Evolutionary conservation across 1,284 basidiomycete species (phyloP).

Genomic region (Malassezia caprae): DNA sequence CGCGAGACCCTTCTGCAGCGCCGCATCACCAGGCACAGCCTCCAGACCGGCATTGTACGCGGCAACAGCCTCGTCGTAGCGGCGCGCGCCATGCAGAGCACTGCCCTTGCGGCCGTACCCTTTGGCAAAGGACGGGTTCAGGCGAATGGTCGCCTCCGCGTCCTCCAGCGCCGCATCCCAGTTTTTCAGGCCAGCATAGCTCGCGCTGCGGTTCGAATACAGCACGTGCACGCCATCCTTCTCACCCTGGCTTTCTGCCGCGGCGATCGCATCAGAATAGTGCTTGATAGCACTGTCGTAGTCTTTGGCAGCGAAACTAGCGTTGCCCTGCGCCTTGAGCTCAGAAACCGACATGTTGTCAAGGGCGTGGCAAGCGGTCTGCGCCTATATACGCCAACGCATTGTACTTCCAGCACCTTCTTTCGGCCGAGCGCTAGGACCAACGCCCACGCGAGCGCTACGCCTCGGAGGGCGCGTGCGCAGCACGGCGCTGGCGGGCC

Average conservation of each 20-base stretch:
- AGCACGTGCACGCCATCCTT: slow-evolving; percentile 60
- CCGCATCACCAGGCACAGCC: slow-evolving; percentile 65
- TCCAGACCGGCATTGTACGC: slow-evolving; percentile 72
- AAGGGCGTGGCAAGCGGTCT: not conserved
- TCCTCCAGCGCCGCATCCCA: slow-evolving; percentile 72
- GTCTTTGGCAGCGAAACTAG: slow-evolving; percentile 46
- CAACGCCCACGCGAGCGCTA: not conserved
- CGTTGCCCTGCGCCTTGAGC: slow-evolving; percentile 45
- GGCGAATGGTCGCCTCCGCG: slow-evolving; percentile 66
- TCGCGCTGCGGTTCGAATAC: slow-evolving; percentile 85
- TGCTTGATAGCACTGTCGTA: slow-evolving; percentile 38
- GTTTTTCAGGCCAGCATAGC: slow-evolving; percentile 69
- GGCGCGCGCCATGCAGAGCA: slow-evolving; percentile 73
- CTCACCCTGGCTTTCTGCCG: slow-evolving; percentile 31
- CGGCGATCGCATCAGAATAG: slow-evolving; percentile 42
- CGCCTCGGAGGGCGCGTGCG: not conserved
- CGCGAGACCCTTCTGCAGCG: slow-evolving; percentile 72
- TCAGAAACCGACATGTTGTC: slow-evolving; percentile 40
- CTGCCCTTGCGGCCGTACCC: slow-evolving; percentile 87
- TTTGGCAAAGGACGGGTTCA: slow-evolving; percentile 77
- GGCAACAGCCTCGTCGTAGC: slow-evolving; percentile 71
- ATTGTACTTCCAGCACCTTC: slow-evolving; percentile 16
- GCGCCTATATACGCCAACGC: slow-evolving; percentile 2
- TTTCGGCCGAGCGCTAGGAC: slow-evolving; percentile 17
- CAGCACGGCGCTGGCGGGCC: not conserved